phyloP scores from a whole-genome alignment of 768 basidiomycete species.

The Infundibulicybe gibba region DNA sequence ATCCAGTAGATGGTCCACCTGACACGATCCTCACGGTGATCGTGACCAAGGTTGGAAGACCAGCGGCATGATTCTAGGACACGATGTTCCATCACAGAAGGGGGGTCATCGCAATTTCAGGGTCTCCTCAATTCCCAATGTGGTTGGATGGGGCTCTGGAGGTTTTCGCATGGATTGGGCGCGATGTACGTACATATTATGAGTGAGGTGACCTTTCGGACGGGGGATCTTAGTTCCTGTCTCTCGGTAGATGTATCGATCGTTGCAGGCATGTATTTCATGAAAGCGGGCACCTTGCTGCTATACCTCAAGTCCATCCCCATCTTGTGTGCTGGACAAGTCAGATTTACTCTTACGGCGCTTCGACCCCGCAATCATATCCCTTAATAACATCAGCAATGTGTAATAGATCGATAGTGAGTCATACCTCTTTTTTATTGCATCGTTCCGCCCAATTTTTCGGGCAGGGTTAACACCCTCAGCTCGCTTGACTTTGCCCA shows the following conservation, averaged over 20 bases:
- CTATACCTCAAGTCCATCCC: no score
- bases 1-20: no score
- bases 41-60: no score
- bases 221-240: no score
- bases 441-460: conserved; percentile 63
- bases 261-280: no score
- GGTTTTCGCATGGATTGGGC: no score
- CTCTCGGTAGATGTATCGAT: no score
- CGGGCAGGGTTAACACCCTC: conserved; percentile 72
- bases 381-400: conserved; percentile 37
- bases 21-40: no score
- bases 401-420: background rate
- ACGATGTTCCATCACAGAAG: conserved; percentile 10
- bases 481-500: conserved; percentile 82
- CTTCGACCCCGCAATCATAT: conserved; percentile 77
- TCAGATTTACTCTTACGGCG: conserved; percentile 47
- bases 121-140: background rate
- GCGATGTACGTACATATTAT: no score
- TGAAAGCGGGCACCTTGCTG: no score
- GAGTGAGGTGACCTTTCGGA: no score
- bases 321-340: background rate
- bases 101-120: background rate
- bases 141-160: background rate
- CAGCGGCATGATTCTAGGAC: conserved; percentile 4
- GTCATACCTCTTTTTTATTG: conserved; percentile 67